Conservation (phyloP, 352 stramenopile genomes). For the Globisporangium iwayamae region DNA sequence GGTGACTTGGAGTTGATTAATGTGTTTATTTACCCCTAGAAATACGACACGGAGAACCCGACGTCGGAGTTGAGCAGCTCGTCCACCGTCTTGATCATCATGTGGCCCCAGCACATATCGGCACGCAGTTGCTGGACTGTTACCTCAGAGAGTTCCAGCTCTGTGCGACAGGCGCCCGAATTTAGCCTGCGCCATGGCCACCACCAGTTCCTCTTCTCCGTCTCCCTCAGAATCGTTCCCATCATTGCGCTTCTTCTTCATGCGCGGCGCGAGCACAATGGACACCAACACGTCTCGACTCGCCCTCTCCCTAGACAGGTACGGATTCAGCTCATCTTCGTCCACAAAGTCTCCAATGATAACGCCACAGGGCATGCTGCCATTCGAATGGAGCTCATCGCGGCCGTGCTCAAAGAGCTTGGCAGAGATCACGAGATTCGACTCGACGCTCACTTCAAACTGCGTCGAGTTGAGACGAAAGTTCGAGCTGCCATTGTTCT, state of each 20-base stretch:
- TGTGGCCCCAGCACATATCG: neutral
- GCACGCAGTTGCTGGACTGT: neutral
- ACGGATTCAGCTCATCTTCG: too few relatives aligned
- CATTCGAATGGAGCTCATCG: too few relatives aligned
- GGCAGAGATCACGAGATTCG: too few relatives aligned
- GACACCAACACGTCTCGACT: constrained; percentile 19
- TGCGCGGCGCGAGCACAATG: constrained; percentile 1
- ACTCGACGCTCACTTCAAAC: too few relatives aligned
- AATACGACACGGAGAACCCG: neutral
- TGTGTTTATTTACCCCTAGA: too few relatives aligned
- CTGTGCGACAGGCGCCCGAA: neutral
- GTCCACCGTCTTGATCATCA: neutral
- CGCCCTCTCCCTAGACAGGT: constrained; percentile 10
- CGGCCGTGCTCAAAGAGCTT: too few relatives aligned
- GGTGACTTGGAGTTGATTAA: too few relatives aligned
- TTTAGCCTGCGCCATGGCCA: neutral
- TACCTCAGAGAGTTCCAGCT: neutral
- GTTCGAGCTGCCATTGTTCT: too few relatives aligned
- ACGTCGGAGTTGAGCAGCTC: neutral
- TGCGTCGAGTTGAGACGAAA: too few relatives aligned
- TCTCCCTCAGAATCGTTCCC: neutral
- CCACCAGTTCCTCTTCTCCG: neutral
- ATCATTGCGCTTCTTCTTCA: neutral
- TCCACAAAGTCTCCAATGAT: neutral
- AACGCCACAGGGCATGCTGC: neutral